Conservation (phyloP, 768 basidiomycete genomes). For the Mycena vulgaris region DNA sequence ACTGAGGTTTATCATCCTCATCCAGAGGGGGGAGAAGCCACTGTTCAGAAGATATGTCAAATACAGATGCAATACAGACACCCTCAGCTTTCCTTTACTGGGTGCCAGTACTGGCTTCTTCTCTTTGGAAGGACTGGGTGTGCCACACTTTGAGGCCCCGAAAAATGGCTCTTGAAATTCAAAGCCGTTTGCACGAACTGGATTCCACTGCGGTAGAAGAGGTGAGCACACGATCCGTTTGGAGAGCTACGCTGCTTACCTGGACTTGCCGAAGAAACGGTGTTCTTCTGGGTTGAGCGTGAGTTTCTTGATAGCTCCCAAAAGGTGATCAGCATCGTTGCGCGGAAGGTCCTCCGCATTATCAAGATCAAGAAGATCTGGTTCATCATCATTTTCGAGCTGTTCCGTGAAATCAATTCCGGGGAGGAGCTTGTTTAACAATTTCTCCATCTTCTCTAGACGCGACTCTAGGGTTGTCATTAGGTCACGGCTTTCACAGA, state of each 20-base stretch:
- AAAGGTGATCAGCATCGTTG: constrained; percentile 53
- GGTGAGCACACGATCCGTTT: not conserved
- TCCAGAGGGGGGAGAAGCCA: constrained; percentile 38
- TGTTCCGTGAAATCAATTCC: constrained; percentile 77
- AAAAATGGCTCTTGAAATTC: constrained; percentile 60
- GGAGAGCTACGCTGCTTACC: not conserved
- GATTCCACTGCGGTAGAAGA: constrained; percentile 55
- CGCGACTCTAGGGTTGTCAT: constrained; percentile 15
- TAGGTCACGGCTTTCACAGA: too few species aligned
- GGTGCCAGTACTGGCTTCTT: constrained; percentile 67
- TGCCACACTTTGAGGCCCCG: constrained; percentile 18
- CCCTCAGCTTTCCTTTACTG: constrained; percentile 55
- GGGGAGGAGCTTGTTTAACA: constrained; percentile 70
- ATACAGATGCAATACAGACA: not conserved
- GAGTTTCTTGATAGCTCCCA: constrained; percentile 51
- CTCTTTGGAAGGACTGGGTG: constrained; percentile 46
- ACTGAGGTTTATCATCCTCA: constrained; percentile 46
- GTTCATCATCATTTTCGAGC: constrained; percentile 55
- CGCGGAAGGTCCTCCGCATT: constrained; percentile 54
- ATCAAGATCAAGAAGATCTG: constrained; percentile 45
- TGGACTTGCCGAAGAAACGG: constrained; percentile 66
- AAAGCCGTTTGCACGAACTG: constrained; percentile 70
- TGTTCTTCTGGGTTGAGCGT: constrained; percentile 57
- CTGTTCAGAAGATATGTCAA: not conserved
- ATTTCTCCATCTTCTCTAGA: constrained; percentile 67